A percentile compares a stretch with the other conserved stretches of the same genome.
phyloP scores from a whole-genome alignment of 768 basidiomycete species.

The Mycena maculata region DNA sequence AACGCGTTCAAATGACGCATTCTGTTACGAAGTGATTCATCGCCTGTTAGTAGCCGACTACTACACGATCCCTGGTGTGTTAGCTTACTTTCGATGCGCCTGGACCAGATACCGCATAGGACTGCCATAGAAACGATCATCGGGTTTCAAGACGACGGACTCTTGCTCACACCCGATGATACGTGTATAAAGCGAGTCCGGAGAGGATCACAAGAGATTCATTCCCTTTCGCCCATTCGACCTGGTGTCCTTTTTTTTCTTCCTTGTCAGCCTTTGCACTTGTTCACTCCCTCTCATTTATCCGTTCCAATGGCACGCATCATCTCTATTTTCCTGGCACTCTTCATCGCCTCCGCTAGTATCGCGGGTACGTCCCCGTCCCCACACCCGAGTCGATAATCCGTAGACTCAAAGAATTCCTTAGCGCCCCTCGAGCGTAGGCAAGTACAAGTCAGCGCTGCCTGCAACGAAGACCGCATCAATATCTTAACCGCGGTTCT shows the following conservation, averaged over 20 bases:
- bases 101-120: too few species aligned
- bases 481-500: background rate
- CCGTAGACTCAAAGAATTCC: background rate
- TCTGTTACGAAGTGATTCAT: too few species aligned
- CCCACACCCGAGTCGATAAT: too few species aligned
- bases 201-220: background rate
- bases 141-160: too few species aligned
- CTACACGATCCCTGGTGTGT: too few species aligned
- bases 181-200: background rate
- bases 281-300: background rate
- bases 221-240: constrained; percentile 2
- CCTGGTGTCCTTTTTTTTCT: constrained; percentile 8
- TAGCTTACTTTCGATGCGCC: too few species aligned
- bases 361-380: background rate
- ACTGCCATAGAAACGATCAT: background rate
- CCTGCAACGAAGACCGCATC: background rate
- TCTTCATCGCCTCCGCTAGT: constrained; percentile 1
- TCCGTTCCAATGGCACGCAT: constrained; percentile 1
- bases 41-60: too few species aligned
- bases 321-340: background rate
- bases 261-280: background rate
- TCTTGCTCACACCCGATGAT: too few species aligned
- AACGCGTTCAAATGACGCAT: too few species aligned
- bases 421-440: background rate
- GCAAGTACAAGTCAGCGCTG: background rate